phyloP scores from a whole-genome alignment of 2,329 filamentous ascomycete genomes.

The Colletotrichum higginsianum region DNA sequence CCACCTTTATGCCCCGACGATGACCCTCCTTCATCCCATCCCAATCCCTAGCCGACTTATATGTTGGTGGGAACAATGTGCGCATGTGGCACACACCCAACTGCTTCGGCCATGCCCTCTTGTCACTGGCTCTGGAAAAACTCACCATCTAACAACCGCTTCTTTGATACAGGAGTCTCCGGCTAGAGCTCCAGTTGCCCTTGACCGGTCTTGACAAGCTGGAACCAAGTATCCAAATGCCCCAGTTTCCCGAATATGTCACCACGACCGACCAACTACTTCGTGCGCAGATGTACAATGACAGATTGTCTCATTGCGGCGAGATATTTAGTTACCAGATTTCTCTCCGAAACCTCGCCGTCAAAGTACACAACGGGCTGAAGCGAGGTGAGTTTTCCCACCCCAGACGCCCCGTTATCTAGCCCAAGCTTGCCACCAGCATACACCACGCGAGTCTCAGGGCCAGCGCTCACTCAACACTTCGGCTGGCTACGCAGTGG shows the following conservation, averaged over 20 bases:
- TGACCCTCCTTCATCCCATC: slow-evolving; percentile 21
- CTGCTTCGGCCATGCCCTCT: too few relatives aligned
- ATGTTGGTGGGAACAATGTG: not conserved
- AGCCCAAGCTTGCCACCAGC: not conserved
- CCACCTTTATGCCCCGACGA: not conserved
- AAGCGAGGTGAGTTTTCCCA: slow-evolving; percentile 62
- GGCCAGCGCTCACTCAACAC: not conserved
- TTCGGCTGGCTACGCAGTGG: not conserved
- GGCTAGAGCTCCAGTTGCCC: slow-evolving; percentile 72
- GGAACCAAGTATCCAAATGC: slow-evolving; percentile 63
- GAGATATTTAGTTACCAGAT: slow-evolving; percentile 74
- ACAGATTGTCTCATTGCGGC: slow-evolving; percentile 68
- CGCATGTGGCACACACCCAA: not conserved
- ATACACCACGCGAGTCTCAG: not conserved
- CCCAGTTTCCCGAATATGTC: slow-evolving; percentile 16
- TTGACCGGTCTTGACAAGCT: slow-evolving; percentile 67
- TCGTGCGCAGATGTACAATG: slow-evolving; percentile 47
- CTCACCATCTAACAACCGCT: slow-evolving; percentile 26
- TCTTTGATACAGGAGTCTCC: slow-evolving; percentile 59
- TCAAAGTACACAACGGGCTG: slow-evolving; percentile 66
- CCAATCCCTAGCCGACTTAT: not conserved
- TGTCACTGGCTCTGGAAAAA: not conserved
- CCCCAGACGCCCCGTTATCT: not conserved
- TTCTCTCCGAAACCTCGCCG: slow-evolving; percentile 67
- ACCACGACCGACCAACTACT: slow-evolving; percentile 1